Conservation (phyloP, 306 rosid genomes). For the Vigna hirtella region DNA sequence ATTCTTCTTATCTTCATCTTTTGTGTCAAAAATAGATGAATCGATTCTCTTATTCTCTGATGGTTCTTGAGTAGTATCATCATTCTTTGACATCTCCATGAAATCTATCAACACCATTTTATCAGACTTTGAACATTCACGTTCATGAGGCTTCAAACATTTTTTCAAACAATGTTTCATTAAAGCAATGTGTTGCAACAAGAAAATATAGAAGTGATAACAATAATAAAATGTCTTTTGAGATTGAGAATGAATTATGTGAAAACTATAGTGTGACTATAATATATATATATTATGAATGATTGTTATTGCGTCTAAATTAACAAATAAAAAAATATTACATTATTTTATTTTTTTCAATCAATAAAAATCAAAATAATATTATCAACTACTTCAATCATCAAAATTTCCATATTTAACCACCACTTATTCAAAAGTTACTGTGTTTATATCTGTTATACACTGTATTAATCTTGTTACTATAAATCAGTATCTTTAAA, state of each 20-base stretch:
- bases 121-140: background rate
- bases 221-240: background rate
- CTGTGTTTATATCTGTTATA: background rate
- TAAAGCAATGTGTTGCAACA: background rate
- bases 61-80: too few species aligned
- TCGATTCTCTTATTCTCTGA: background rate
- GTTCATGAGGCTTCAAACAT: background rate
- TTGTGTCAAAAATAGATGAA: background rate
- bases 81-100: background rate
- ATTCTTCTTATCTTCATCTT: background rate
- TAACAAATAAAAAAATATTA: constrained; percentile 46
- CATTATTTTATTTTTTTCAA: constrained; percentile 40
- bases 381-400: constrained; percentile 31
- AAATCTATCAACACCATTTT: background rate
- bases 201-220: background rate
- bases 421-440: background rate
- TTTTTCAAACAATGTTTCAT: background rate
- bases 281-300: constrained; percentile 42
- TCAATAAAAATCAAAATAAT: background rate
- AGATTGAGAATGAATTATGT: background rate
- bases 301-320: constrained; percentile 37
- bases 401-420: background rate
- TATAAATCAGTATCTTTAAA: too few species aligned
- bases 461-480: background rate
- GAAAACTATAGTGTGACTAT: too few species aligned